Percentiles rank a stretch among this genome's conserved stretches.
These are phyloP conservation scores for Xylaria sp. DNA, from an alignment of 2,329 filamentous ascomycete genomes.

Conservation along the genomic window DNA sequence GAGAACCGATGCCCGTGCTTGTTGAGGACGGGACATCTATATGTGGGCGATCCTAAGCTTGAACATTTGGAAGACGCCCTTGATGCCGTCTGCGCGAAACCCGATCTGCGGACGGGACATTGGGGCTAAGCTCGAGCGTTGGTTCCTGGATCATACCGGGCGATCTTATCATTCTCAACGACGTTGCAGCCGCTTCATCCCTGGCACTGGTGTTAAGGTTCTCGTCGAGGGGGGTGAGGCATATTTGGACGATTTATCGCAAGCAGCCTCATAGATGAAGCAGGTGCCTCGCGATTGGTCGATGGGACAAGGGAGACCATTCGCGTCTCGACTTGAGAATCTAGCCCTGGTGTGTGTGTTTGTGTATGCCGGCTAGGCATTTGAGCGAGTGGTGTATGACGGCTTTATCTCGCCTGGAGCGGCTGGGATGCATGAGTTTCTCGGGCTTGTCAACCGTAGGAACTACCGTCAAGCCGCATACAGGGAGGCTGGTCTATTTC, in stretches of 20 bases:
- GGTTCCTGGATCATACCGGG: conserved; percentile 13
- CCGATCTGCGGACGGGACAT: conserved; percentile 14
- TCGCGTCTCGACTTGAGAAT: not conserved
- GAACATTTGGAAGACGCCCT: not conserved
- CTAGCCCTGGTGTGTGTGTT: not conserved
- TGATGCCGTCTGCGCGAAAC: conserved; percentile 21
- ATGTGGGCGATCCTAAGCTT: conserved; percentile 3
- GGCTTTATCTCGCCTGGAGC: not conserved
- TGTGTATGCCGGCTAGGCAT: not conserved
- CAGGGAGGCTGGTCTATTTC: not conserved
- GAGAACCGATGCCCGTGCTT: not conserved
- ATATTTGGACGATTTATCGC: not conserved
- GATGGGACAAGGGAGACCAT: not conserved
- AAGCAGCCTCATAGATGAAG: not conserved
- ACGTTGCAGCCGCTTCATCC: not conserved
- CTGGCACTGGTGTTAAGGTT: not conserved
- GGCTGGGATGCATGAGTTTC: not conserved
- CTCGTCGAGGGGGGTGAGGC: not conserved
- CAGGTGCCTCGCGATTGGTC: not conserved
- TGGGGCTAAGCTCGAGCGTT: conserved; percentile 16
- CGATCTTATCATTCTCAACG: conserved; percentile 11
- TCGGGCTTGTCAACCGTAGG: conserved; percentile 15
- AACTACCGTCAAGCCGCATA: conserved; percentile 4
- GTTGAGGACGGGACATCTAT: conserved; percentile 3
- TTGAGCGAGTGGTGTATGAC: conserved; percentile 9